Evolutionary conservation across 495 filamentous ascomycete species (phyloP).

Genomic region (Lasiosphaeriaceae sp.): DNA sequence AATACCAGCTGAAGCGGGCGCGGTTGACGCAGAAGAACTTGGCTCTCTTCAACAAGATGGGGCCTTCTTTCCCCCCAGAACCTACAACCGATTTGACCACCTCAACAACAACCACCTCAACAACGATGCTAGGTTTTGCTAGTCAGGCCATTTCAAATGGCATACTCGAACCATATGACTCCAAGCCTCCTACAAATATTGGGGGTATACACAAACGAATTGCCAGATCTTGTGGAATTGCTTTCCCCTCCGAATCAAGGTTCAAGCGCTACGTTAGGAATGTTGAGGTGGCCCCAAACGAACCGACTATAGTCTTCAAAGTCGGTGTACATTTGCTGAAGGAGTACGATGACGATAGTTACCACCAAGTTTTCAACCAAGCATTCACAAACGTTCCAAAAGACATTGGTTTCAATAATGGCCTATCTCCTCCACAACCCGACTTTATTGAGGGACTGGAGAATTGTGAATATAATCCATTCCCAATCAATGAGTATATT

Average conservation of each 20-base stretch:
- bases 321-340: conserved; percentile 17
- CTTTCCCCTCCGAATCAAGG: conserved; percentile 23
- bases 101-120: too few species aligned
- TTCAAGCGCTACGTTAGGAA: conserved; percentile 16
- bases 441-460: conserved; percentile 28
- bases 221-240: conserved; percentile 17
- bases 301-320: conserved; percentile 18
- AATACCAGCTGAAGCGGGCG: neutral
- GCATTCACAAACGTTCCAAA: conserved; percentile 26
- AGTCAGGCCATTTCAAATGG: too few species aligned
- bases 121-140: too few species aligned
- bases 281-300: conserved; percentile 16
- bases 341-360: conserved; percentile 12
- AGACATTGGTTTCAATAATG: conserved; percentile 29
- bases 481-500: conserved; percentile 26
- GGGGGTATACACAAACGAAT: conserved; percentile 16
- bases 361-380: conserved; percentile 18
- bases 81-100: too few species aligned
- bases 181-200: conserved; percentile 23
- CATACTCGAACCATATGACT: too few species aligned
- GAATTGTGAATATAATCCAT: conserved; percentile 21
- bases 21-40: neutral
- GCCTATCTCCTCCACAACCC: conserved; percentile 26
- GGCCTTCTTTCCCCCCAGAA: too few species aligned
- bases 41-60: neutral